phyloP scores from a whole-genome alignment of 2,329 filamentous ascomycete genomes.

The Verticillium alfalfae region DNA sequence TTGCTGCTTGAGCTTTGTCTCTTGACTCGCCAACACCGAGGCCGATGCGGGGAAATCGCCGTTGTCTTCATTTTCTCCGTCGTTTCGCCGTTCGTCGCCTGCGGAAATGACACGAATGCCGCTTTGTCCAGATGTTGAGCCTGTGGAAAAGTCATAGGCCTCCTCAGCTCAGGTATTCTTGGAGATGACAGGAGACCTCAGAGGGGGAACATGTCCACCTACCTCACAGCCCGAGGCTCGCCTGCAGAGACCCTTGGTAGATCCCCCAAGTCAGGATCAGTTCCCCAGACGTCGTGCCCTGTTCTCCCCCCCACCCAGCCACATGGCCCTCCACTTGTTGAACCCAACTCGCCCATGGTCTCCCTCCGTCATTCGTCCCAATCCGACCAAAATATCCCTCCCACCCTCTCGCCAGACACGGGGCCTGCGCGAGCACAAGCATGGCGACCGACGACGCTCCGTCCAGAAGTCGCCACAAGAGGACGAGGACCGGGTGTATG shows the following conservation, averaged over 20 bases:
- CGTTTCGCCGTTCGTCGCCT: neutral
- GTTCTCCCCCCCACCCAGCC: neutral
- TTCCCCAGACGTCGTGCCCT: neutral
- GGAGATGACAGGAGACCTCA: no score
- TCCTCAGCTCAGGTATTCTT: no score
- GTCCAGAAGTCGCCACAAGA: constrained; percentile 12
- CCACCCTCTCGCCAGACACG: constrained; percentile 1
- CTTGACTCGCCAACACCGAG: neutral
- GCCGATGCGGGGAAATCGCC: neutral
- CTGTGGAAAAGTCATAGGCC: no score
- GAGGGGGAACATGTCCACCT: neutral
- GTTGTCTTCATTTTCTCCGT: neutral
- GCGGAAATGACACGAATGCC: no score
- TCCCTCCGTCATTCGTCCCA: constrained; percentile 6
- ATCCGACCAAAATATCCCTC: constrained; percentile 10
- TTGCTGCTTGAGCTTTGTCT: neutral
- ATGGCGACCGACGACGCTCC: constrained; percentile 8
- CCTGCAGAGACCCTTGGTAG: neutral
- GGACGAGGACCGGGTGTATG: constrained; percentile 38
- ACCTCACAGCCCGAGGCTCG: neutral
- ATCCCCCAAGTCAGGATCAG: neutral
- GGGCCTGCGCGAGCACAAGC: neutral
- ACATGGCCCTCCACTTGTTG: neutral
- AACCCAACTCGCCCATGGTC: constrained; percentile 4
- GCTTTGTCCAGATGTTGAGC: no score